Evolutionary conservation across 352 stramenopile species (phyloP).

Genomic region (Globisporangium nunn): DNA sequence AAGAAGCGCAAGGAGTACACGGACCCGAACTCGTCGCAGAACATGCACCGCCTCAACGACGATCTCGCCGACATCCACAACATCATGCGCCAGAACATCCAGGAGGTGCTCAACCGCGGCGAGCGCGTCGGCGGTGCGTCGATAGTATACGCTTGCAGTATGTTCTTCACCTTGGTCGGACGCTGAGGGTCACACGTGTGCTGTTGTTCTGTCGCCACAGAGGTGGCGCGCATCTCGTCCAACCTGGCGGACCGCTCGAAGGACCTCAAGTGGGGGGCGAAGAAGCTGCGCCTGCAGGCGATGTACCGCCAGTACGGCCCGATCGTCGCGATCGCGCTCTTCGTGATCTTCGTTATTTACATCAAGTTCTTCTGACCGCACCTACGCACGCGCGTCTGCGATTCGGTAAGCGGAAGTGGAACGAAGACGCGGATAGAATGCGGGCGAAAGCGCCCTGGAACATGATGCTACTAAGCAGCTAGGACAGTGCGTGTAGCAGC

Average conservation of each 20-base stretch:
- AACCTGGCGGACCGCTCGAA: constrained; percentile 91
- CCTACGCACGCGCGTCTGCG: too few species aligned
- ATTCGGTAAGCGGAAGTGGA: too few species aligned
- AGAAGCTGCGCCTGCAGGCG: constrained; percentile 88
- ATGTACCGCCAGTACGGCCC: constrained; percentile 86
- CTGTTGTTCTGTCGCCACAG: constrained; percentile 17
- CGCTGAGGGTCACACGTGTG: too few species aligned
- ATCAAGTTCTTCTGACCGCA: constrained; percentile 83
- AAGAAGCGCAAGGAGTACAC: constrained; percentile 96
- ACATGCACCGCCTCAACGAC: constrained; percentile 95
- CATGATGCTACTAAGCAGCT: too few species aligned
- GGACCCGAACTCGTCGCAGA: constrained; percentile 93
- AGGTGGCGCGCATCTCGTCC: constrained; percentile 85
- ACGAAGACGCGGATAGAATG: too few species aligned
- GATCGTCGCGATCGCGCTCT: constrained; percentile 72
- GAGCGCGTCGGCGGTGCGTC: constrained; percentile 81
- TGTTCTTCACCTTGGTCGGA: too few species aligned
- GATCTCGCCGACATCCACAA: constrained; percentile 98
- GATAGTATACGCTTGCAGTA: too few species aligned
- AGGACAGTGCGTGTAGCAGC: too few species aligned
- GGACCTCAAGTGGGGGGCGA: constrained; percentile 97
- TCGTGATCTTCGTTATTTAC: constrained; percentile 87
- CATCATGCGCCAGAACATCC: constrained; percentile 98
- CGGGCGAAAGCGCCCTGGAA: too few species aligned
- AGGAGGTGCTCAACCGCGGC: constrained; percentile 91